Evolutionary conservation across 768 basidiomycete species (phyloP).

Genomic region (Boletus coccyginus): DNA sequence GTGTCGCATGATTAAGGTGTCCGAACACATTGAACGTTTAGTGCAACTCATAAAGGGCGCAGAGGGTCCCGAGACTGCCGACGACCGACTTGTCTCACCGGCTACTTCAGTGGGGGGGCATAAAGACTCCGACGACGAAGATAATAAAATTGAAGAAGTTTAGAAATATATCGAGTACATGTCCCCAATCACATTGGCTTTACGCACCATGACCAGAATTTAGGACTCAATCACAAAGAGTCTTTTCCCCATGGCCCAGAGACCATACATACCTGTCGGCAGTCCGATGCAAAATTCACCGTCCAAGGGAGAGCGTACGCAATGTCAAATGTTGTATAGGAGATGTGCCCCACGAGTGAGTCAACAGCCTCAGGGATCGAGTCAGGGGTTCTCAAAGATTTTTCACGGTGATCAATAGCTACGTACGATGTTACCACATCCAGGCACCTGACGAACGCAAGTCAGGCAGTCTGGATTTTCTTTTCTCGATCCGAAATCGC

Average conservation of each 20-base stretch:
- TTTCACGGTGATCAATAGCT: constrained; percentile 22
- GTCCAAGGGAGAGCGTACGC: background rate
- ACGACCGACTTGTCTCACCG: constrained; percentile 35
- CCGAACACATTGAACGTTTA: constrained; percentile 83
- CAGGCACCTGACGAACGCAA: constrained; percentile 7
- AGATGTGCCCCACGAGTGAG: constrained; percentile 21
- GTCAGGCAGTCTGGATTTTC: background rate
- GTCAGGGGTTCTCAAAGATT: constrained; percentile 19
- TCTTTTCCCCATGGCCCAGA: background rate
- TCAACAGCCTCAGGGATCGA: constrained; percentile 15
- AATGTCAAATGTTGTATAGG: background rate
- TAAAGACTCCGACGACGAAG: constrained; percentile 54
- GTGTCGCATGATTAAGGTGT: constrained; percentile 48
- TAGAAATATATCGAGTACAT: constrained; percentile 34
- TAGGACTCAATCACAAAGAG: background rate
- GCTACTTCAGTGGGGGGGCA: constrained; percentile 18
- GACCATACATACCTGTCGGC: background rate
- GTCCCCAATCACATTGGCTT: constrained; percentile 7
- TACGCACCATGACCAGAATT: background rate
- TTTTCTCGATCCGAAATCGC: background rate
- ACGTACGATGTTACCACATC: constrained; percentile 20
- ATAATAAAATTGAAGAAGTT: constrained; percentile 74
- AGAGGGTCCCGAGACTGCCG: constrained; percentile 52
- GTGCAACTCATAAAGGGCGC: constrained; percentile 83
- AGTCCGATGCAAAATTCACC: background rate